Percentiles rank a stretch among this genome's conserved stretches.
phyloP scores from a whole-genome alignment of 202 grass and related monocot genomes.

The Hordeum pubiflorum region DNA sequence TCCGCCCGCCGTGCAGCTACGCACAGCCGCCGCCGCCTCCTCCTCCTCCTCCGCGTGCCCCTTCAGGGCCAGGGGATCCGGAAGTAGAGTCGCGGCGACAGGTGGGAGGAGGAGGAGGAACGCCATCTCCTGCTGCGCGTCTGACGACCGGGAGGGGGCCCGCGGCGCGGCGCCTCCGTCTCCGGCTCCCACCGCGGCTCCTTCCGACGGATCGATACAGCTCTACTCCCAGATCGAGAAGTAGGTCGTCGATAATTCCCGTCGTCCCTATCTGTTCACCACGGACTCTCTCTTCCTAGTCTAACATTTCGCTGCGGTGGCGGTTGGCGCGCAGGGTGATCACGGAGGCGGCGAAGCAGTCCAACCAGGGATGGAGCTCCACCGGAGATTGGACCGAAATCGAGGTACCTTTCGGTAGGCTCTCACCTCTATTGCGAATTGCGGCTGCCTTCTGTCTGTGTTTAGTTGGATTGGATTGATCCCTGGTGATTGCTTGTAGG shows the following conservation, averaged over 20 bases:
- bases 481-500: conserved; percentile 35
- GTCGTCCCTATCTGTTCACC: background rate
- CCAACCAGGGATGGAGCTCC: conserved; percentile 45
- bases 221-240: conserved; percentile 91
- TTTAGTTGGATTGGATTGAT: background rate
- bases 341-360: conserved; percentile 82
- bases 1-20: conserved; percentile 4
- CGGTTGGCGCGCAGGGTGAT: conserved; percentile 49
- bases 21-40: background rate
- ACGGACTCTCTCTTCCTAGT: background rate
- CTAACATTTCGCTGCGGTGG: conserved; percentile 13
- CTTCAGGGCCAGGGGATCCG: background rate
- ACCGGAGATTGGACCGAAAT: conserved; percentile 89
- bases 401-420: conserved; percentile 39
- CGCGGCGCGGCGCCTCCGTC: background rate
- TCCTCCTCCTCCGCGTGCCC: background rate
- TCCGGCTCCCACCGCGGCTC: background rate
- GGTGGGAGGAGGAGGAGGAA: background rate
- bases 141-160: conserved; percentile 16
- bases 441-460: background rate
- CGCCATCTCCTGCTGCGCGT: conserved; percentile 20
- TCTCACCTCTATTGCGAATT: background rate
- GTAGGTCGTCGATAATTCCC: conserved; percentile 14
- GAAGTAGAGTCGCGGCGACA: background rate
- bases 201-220: conserved; percentile 60